phyloP scores from a whole-genome alignment of 164 flowering plant genomes.

The Piper betle region DNA sequence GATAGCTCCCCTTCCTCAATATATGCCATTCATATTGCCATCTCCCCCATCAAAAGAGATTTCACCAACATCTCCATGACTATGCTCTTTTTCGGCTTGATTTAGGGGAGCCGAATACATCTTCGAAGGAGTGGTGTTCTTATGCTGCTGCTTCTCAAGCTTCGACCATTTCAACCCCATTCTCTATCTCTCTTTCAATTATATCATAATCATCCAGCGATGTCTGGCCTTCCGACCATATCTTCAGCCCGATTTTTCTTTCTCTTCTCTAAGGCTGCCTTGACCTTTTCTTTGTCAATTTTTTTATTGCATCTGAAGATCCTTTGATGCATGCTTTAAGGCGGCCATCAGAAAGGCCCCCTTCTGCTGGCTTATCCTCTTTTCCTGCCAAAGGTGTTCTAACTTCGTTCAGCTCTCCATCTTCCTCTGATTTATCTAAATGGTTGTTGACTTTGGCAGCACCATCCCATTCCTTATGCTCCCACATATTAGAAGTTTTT shows the following conservation, averaged over 20 bases:
- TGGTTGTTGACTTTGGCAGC: conserved; percentile 15
- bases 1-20: not conserved
- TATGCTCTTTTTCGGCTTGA: not conserved
- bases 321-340: conserved; percentile 10
- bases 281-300: conserved; percentile 31
- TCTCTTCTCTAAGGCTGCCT: too few species aligned
- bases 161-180: conserved; percentile 44
- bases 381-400: conserved; percentile 21
- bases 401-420: conserved; percentile 19
- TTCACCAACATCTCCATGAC: not conserved
- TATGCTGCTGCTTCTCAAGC: too few species aligned
- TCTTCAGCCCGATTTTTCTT: conserved; percentile 40
- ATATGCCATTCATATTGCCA: not conserved
- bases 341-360: conserved; percentile 5
- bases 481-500: conserved; percentile 14
- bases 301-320: conserved; percentile 45
- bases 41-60: not conserved
- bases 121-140: conserved; percentile 40
- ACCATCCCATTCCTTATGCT: conserved; percentile 21
- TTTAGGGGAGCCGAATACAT: conserved; percentile 19
- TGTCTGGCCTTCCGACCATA: conserved; percentile 31
- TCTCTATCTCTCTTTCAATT: too few species aligned
- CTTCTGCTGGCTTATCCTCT: conserved; percentile 25
- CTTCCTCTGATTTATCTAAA: conserved; percentile 20
- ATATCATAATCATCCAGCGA: conserved; percentile 47